Evolutionary conservation across 1,284 basidiomycete species (phyloP), one percentile per base, ranked within the genome.

Genomic region (Puccinia sorghi): DNA sequence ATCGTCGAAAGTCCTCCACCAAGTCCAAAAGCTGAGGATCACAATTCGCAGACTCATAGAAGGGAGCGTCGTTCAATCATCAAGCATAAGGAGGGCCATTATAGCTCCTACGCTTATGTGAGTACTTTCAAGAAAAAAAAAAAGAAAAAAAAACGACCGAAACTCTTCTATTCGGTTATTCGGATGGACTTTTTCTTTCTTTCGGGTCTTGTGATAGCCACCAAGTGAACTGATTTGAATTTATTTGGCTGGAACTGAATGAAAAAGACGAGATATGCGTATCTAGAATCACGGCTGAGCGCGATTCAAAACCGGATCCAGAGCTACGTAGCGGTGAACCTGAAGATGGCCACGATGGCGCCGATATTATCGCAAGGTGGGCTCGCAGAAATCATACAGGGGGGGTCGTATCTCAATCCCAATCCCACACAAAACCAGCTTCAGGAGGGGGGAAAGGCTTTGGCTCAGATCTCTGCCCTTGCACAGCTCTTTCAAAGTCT

Each of bases 321-420:
- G 41, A 66, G 74, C 15, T 69, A 56, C 43, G 43, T 77, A 2
- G 74, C 64, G 7, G 37, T 69, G 7, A 77, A 64, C 27, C 57
- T 59, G n/a, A 77, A 77, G 50, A 25, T 77, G 39, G 74, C 59
- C 17, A 77, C 74, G 13, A 77, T 77, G 74, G 54, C 63, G 2
- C 74, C 74, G 37, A 56, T 77, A 3, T 37, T 77, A 59, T 13
- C 74, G 5, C 50, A 70, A 17, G 64, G 74, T 3, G 74, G 74
- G 12, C n/a, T 77, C 3, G 74, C 74, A 22, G 59, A 63, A 37
- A 69, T 77, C n/a, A n/a, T 77, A 5, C 17, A 46, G 25, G 48
- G 56, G 2, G 74, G 74, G 25, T 12, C 64, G 3, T 77, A 56
- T 39, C 64, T 77, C 3, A 69, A 57, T 22, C 74, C 74, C 9